Evolutionary conservation across 2,329 filamentous ascomycete species (phyloP).

Genomic region (Grosmannia huntii): DNA sequence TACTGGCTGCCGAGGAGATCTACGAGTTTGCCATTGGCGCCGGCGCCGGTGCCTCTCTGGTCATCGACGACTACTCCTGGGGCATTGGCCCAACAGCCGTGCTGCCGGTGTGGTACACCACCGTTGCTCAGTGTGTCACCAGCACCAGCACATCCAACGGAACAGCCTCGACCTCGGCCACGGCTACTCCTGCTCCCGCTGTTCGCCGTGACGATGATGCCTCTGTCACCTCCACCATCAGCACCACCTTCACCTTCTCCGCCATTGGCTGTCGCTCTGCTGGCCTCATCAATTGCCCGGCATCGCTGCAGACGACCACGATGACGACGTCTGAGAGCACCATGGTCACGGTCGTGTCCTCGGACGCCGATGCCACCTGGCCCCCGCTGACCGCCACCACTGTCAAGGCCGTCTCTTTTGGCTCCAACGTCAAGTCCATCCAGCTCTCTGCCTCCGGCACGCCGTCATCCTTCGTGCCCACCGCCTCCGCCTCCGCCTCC

Average conservation of each 20-base stretch:
- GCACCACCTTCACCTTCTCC: conserved; percentile 22
- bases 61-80: conserved; percentile 30
- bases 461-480: conserved; percentile 26
- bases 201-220: neutral
- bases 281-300: conserved; percentile 35
- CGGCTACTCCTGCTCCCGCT: neutral
- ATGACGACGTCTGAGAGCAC: conserved; percentile 22
- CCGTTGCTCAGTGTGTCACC: conserved; percentile 22
- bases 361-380: conserved; percentile 25
- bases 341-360: conserved; percentile 24
- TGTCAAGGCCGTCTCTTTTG: conserved; percentile 18
- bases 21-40: conserved; percentile 42
- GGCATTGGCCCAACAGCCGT: conserved; percentile 33
- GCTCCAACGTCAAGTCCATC: neutral
- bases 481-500: conserved; percentile 18
- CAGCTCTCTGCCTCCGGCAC: conserved; percentile 23
- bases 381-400: conserved; percentile 23
- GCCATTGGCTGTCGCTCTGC: conserved; percentile 30
- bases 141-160: conserved; percentile 5
- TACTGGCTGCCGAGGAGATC: conserved; percentile 31
- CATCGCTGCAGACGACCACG: conserved; percentile 30
- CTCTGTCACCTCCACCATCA: neutral
- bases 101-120: conserved; percentile 40
- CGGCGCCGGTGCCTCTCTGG: conserved; percentile 37
- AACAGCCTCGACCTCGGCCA: conserved; percentile 24